phyloP scores from a whole-genome alignment of 1,284 basidiomycete species.

The Ganoderma lucidum region DNA sequence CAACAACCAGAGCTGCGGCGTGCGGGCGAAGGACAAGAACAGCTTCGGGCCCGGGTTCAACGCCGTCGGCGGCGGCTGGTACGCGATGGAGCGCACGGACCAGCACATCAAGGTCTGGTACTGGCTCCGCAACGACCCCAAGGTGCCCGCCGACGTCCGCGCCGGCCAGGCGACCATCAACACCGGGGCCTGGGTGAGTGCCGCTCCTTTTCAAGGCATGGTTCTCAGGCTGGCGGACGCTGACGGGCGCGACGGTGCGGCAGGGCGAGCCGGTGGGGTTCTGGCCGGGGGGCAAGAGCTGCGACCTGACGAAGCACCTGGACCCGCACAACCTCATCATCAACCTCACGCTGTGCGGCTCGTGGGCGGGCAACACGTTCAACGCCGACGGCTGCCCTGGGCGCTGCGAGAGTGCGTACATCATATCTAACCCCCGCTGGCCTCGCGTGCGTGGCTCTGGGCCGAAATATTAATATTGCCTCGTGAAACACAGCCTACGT shows the following conservation, averaged over 20 bases:
- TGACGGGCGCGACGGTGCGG: neutral
- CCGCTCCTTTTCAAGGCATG: neutral
- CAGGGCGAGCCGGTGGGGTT: constrained; percentile 61
- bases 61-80: constrained; percentile 68
- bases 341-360: constrained; percentile 59
- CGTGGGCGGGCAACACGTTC: constrained; percentile 61
- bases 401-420: constrained; percentile 52
- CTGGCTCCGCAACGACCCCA: constrained; percentile 54
- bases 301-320: constrained; percentile 56
- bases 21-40: constrained; percentile 45
- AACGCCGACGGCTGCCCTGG: constrained; percentile 53
- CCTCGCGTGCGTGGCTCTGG: too few relatives aligned
- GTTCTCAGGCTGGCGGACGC: too few relatives aligned
- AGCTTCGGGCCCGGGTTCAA: constrained; percentile 73
- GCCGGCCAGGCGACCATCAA: constrained; percentile 50
- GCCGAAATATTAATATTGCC: too few relatives aligned
- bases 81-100: constrained; percentile 58
- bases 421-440: too few relatives aligned
- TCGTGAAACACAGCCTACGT: constrained; percentile 54
- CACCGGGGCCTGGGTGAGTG: constrained; percentile 43
- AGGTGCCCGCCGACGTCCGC: constrained; percentile 55
- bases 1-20: constrained; percentile 73
- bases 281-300: constrained; percentile 56
- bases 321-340: constrained; percentile 64
- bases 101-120: constrained; percentile 66